These are phyloP conservation scores for Colletotrichum liaoningense DNA, from an alignment of 2,329 filamentous ascomycete genomes.

Conservation along the genomic window DNA sequence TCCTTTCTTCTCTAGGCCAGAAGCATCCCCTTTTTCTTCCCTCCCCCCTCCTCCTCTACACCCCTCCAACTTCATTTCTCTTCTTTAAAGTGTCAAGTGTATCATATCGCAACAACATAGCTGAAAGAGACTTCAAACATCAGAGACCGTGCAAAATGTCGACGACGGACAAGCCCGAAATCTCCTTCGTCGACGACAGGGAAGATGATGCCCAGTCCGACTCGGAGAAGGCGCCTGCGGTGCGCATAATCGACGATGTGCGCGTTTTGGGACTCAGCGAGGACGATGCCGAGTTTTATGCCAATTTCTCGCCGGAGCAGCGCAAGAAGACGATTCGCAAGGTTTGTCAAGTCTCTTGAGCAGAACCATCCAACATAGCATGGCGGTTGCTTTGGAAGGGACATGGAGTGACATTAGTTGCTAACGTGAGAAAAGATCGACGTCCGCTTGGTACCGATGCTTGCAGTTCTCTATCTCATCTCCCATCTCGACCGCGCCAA, in stretches of 20 bases:
- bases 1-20: constrained; percentile 3
- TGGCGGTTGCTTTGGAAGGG: not conserved
- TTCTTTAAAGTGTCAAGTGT: not conserved
- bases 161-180: constrained; percentile 39
- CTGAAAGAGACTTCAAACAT: not conserved
- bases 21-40: constrained; percentile 10
- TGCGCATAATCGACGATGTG: constrained; percentile 42
- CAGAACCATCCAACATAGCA: too few relatives aligned
- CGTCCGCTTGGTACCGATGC: constrained; percentile 50
- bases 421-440: constrained; percentile 11
- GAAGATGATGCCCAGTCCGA: constrained; percentile 18
- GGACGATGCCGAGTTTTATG: constrained; percentile 44
- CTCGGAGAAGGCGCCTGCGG: constrained; percentile 37
- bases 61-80: not conserved
- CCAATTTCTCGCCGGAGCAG: constrained; percentile 38
- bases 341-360: too few relatives aligned
- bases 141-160: constrained; percentile 3
- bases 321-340: constrained; percentile 41
- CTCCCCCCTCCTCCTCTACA: not conserved
- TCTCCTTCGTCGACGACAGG: constrained; percentile 39
- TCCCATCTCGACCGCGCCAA: constrained; percentile 69
- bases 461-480: constrained; percentile 69
- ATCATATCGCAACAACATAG: not conserved
- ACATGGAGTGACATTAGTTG: not conserved
- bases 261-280: constrained; percentile 44